Evolutionary conservation across 2,329 filamentous ascomycete species (phyloP).

Genomic region (Scleromitrula shiraiana): DNA sequence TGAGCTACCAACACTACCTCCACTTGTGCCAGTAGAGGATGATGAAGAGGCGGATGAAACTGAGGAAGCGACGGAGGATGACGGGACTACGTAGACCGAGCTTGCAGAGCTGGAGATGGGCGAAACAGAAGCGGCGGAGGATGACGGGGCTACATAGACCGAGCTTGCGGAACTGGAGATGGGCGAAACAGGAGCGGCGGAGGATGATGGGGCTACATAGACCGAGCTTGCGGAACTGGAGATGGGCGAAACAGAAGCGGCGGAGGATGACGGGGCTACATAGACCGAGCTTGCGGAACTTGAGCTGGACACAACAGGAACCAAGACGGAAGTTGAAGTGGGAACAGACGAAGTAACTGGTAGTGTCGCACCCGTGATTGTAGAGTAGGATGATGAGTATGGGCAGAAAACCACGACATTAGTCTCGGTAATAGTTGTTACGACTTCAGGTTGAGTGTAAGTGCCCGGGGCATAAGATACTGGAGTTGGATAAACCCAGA

Average conservation of each 20-base stretch:
- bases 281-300: conserved; percentile 25
- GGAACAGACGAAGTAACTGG: background rate
- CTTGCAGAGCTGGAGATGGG: no score
- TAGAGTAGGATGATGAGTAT: conserved; percentile 38
- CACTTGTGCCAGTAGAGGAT: conserved; percentile 28
- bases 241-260: background rate
- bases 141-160: conserved; percentile 20
- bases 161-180: no score
- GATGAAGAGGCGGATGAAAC: conserved; percentile 47
- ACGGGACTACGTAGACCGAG: conserved; percentile 3
- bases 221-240: background rate
- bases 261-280: background rate
- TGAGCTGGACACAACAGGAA: conserved; percentile 25
- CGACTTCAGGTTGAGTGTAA: conserved; percentile 61
- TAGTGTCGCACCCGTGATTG: background rate
- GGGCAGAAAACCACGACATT: conserved; percentile 65
- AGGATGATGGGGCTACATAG: background rate
- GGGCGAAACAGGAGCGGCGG: conserved; percentile 19
- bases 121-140: conserved; percentile 28
- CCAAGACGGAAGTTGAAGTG: background rate
- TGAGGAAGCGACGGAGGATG: conserved; percentile 31
- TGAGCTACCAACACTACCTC: conserved; percentile 15
- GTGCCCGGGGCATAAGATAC: conserved; percentile 60
- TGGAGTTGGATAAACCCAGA: conserved; percentile 57
- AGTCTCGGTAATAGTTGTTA: conserved; percentile 62